Conservation (phyloP, 441 rosid genomes). For the Aleurites moluccanus region DNA sequence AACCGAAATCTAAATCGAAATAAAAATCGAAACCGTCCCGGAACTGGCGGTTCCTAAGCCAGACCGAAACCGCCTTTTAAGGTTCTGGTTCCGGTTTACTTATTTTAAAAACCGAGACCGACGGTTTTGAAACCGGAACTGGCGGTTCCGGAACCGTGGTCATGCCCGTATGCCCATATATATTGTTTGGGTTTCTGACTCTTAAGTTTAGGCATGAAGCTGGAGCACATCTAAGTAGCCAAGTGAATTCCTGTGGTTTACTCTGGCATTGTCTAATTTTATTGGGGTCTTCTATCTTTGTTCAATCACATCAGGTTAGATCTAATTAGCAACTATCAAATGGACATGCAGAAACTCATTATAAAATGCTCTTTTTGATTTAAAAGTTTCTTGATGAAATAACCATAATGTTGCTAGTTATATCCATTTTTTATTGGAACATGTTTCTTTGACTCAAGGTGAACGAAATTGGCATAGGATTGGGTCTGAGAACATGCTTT, state of each 20-base stretch:
- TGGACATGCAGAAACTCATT: not conserved
- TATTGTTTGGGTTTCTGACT: not conserved
- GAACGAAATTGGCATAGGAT: not conserved
- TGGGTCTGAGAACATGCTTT: not conserved
- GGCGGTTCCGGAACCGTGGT: no score
- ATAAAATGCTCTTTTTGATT: not conserved
- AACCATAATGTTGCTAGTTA: not conserved
- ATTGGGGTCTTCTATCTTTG: not conserved
- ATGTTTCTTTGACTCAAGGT: not conserved
- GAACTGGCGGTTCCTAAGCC: no score
- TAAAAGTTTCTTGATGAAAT: constrained; percentile 4
- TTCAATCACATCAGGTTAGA: not conserved
- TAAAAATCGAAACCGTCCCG: no score
- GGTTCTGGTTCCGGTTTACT: no score
- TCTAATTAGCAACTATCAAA: not conserved
- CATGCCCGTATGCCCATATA: no score
- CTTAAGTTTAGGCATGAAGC: not conserved
- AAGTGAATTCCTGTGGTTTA: not conserved
- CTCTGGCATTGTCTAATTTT: not conserved
- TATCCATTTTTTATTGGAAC: not conserved
- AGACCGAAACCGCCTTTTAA: no score
- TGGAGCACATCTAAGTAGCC: not conserved
- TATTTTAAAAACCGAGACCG: no score
- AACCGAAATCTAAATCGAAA: no score
- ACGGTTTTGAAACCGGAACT: no score